These are phyloP conservation scores for Trypanosoma congolense DNA, from an alignment of 208 protist species.

Conservation along the genomic window DNA sequence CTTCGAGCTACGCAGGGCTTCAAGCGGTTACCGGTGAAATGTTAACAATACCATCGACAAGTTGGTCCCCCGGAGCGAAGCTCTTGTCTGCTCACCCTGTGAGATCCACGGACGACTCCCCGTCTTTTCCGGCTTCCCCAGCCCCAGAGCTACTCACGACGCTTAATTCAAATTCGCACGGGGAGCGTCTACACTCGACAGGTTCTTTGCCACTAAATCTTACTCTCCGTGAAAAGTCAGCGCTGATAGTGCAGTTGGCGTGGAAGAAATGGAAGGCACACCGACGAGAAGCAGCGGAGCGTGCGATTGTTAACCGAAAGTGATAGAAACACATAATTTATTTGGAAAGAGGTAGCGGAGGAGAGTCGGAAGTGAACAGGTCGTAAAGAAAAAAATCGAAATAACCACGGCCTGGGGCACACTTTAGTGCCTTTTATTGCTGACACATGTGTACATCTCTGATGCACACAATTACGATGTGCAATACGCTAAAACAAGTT, in stretches of 20 bases:
- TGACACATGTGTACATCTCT: too few relatives aligned
- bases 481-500: too few relatives aligned
- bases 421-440: too few relatives aligned
- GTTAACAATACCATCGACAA: not conserved
- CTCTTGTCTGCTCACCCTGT: not conserved
- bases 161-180: not conserved
- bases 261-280: conserved; percentile 27
- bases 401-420: too few relatives aligned
- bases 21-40: too few relatives aligned
- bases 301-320: not conserved
- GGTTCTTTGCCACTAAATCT: conserved; percentile 18
- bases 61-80: not conserved
- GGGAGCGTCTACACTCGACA: not conserved
- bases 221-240: conserved; percentile 46
- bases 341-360: too few relatives aligned
- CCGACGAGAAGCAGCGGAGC: conserved; percentile 4
- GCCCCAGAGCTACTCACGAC: not conserved
- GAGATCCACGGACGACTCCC: not conserved
- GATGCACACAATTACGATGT: too few relatives aligned
- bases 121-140: not conserved
- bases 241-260: conserved; percentile 46
- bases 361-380: too few relatives aligned
- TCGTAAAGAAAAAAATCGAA: too few relatives aligned
- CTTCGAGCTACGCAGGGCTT: too few relatives aligned
- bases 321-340: too few relatives aligned